Evolutionary conservation across 371 early-diverging fungal genomes (phyloP), one percentile per base, ranked within the genome.

Genomic region (Funneliformis caledonium): DNA sequence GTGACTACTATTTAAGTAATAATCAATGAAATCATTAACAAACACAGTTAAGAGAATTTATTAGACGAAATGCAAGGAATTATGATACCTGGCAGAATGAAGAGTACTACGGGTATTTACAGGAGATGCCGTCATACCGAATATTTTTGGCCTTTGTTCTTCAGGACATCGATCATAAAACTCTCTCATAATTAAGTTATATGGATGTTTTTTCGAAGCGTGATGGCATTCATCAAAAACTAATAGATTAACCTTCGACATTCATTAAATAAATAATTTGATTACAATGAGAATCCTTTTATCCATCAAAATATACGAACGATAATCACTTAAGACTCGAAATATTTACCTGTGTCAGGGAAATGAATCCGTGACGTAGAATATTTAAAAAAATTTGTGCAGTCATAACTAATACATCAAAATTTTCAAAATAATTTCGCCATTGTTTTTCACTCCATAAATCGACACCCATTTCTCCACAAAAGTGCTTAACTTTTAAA

Each of bases 221-320:
- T 97, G 96, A 84, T 98, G 98, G 76, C 95, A 95, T 84, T 98
- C 98, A 83, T 98, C 98, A 84, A 98, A 95, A 4, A 98, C 88
- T 11, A 98, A 82, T 37, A 97, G 82, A 83, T 90, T 88, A 22
- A 96, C 89, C 94, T 93, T 69, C 2, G 33, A 69, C 45, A n/a
- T 4, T 76, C n/a, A 67, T 19, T 70, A 62, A 26, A 68, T 19
- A 33, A 42, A 80, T 62, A 12, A 67, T 22, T 22, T 11, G 14
- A 67, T 19, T 37, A 75, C 26, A 26, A 26, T 5, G n/a, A 47
- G 16, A n/a, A 67, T 42, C 59, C 33, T 31, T 37, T 37, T 37
- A 1, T 37, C 37, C 37, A 37, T 37, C 37, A 37, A 37, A 37
- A 37, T 37, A 26, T 26, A 37, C 37, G 1, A 3, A 12, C 37